Evolutionary conservation across 345 rosid species (phyloP), one percentile per base, ranked within the genome.

Genomic region (Abelmoschus esculentus): DNA sequence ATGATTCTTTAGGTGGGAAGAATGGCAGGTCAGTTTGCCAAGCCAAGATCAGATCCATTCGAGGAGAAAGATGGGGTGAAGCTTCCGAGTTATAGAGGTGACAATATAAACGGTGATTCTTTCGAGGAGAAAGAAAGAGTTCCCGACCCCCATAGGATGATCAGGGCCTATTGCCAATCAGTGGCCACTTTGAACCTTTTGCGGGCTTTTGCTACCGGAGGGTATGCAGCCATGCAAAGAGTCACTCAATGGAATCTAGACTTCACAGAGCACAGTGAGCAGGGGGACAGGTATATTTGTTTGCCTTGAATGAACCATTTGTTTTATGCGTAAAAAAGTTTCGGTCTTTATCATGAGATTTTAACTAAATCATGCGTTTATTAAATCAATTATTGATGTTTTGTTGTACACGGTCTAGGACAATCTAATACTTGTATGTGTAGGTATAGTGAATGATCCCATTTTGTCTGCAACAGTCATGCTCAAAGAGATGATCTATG

Each of bases 161-260:
- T 69, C 57, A 73, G 78, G 63, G 85, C 82, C 58, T 81, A 79
- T 65, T 62, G 62, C 57, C 85, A 79, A 65, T 74, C 85, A 3
- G 82, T 50, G 12, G 82, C 82, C 6, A 81, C 85, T 47, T 73
- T 81, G 75, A 81, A 81, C 72, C 82, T 81, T 57, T 56, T 81
- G 52, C 77, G 85, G 70, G 80, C 85, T 36, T 81, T 76, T 67
- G 82, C 85, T 47, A 76, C 82, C 0, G 80, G 85, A 67, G 85
- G 85, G n/a, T 81, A 81, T 64, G 85, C 85, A 1, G 82, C 82
- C 40, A 78, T 81, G 78, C 85, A 79, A 64, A 67, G 84, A 73
- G 85, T 79, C 64, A 36, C 67, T 4, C 80, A 79, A 36, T 81
- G 82, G 84, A 78, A 81, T 72, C 75, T 78, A 11, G 84, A 81